A percentile compares a stretch with the other conserved stretches of the same genome.
Evolutionary conservation across 257 asterid species (phyloP).

Genomic region (Solanum tarapatanum): DNA sequence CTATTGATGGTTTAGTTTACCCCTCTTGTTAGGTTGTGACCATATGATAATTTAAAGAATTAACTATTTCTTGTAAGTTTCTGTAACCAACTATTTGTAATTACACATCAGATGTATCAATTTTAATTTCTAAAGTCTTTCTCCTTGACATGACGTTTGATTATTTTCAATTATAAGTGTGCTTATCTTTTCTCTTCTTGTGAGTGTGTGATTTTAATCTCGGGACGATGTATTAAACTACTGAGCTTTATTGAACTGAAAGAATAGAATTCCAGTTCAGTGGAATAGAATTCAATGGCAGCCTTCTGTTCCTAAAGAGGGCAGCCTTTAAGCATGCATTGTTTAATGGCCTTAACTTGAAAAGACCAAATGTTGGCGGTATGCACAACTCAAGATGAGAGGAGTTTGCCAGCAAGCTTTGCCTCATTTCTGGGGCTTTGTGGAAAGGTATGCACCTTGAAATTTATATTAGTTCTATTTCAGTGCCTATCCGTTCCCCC

Average conservation of each 20-base stretch:
- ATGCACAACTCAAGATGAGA: slow-evolving; percentile 25
- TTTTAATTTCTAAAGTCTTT: background rate
- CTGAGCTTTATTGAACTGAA: background rate
- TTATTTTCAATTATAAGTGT: background rate
- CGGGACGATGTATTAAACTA: background rate
- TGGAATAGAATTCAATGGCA: background rate
- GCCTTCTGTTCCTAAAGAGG: background rate
- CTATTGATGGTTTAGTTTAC: background rate
- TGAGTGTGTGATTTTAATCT: background rate
- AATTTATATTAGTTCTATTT: background rate
- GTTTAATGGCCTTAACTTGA: slow-evolving; percentile 33
- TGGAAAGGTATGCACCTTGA: slow-evolving; percentile 37
- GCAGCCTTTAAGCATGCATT: background rate
- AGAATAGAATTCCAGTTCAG: background rate
- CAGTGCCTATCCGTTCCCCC: background rate
- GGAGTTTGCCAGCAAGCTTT: slow-evolving; percentile 17
- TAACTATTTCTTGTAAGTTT: background rate
- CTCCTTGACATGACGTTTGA: background rate
- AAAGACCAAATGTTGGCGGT: slow-evolving; percentile 48
- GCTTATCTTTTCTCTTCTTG: background rate
- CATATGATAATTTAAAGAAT: background rate
- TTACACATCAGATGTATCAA: background rate
- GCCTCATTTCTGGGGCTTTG: slow-evolving; percentile 23
- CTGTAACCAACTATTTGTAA: background rate
- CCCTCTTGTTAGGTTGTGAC: background rate